A percentile compares a stretch with the other conserved stretches of the same genome.
phyloP scores from a whole-genome alignment of 108 stramenopile genomes.

The Nitzschia sp. region DNA sequence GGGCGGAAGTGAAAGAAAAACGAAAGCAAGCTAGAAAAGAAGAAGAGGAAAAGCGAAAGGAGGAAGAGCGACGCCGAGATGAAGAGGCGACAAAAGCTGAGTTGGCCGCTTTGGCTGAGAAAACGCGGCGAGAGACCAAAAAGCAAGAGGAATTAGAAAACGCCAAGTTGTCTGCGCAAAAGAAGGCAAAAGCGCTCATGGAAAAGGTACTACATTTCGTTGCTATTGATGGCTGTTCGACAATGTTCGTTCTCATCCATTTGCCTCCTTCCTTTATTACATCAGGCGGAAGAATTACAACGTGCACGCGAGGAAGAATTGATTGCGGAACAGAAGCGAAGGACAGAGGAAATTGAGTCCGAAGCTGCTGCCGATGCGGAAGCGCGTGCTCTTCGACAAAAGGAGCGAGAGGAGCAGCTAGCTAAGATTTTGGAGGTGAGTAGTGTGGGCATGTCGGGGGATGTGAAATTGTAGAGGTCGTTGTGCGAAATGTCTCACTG shows the following conservation, averaged over 20 bases:
- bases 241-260: too few species aligned
- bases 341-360: background rate
- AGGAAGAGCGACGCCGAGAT: background rate
- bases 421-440: slow-evolving; percentile 7
- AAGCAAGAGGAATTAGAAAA: slow-evolving; percentile 5
- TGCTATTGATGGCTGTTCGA: too few species aligned
- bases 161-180: slow-evolving; percentile 4
- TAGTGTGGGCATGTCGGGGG: too few species aligned
- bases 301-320: background rate
- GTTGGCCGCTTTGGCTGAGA: background rate
- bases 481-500: too few species aligned
- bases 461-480: too few species aligned
- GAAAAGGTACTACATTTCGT: too few species aligned
- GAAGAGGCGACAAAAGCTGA: slow-evolving; percentile 10
- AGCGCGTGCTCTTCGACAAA: background rate
- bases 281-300: background rate
- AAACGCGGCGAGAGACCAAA: background rate
- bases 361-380: background rate
- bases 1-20: slow-evolving; percentile 2
- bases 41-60: background rate
- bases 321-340: background rate
- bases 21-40: slow-evolving; percentile 1
- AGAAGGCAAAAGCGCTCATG: slow-evolving; percentile 1
- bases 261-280: too few species aligned
- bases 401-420: background rate